Percentiles rank a stretch among this genome's conserved stretches.
These are phyloP conservation scores for Cardiospermum halicacabum DNA, from an alignment of 345 rosid genomes.

Conservation along the genomic window DNA sequence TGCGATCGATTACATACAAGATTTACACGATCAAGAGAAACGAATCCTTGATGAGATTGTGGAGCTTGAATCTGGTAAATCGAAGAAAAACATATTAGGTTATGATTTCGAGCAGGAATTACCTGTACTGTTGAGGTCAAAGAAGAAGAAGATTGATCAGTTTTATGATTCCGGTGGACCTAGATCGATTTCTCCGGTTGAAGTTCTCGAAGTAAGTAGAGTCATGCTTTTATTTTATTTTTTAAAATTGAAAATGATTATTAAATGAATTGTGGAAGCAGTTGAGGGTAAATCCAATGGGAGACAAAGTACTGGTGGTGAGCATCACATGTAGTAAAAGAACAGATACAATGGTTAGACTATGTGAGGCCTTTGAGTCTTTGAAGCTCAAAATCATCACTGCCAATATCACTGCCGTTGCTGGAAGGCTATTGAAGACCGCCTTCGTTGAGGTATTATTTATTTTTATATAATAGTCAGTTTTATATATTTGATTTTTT, in stretches of 20 bases:
- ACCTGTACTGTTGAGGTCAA: conserved; percentile 52
- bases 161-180: conserved; percentile 36
- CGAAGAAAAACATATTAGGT: conserved; percentile 27
- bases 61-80: conserved; percentile 61
- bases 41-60: conserved; percentile 62
- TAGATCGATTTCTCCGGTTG: conserved; percentile 42
- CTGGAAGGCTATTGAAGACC: conserved; percentile 72
- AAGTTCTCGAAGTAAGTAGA: conserved; percentile 47
- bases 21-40: conserved; percentile 71
- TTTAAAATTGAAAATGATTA: too few relatives aligned
- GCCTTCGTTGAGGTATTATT: conserved; percentile 68
- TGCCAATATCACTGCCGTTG: conserved; percentile 64
- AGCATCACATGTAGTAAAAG: conserved; percentile 77
- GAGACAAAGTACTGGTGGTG: conserved; percentile 65
- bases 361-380: conserved; percentile 80
- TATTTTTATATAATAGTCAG: neutral
- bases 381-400: conserved; percentile 73
- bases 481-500: neutral
- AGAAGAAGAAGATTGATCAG: conserved; percentile 56
- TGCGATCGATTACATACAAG: conserved; percentile 84
- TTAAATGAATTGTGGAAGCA: conserved; percentile 22
- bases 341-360: conserved; percentile 80
- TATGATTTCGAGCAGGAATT: conserved; percentile 56
- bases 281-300: conserved; percentile 71
- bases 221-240: too few relatives aligned